phyloP scores from a whole-genome alignment of 106 monocot genomes.

The Phalaenopsis aphrodite region DNA sequence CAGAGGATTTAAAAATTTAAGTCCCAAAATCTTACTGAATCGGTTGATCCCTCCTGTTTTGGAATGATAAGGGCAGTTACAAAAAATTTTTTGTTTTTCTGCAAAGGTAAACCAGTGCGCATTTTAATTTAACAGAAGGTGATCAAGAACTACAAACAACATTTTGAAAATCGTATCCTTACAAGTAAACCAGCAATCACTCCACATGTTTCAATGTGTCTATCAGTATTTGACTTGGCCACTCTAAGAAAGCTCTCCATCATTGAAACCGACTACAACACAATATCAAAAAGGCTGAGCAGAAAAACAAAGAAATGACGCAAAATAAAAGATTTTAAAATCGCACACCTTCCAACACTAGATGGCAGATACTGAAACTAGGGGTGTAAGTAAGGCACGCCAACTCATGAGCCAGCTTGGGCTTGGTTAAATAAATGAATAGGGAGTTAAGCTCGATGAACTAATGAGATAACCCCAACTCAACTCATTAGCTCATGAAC shows the following conservation, averaged over 20 bases:
- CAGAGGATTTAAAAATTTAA: neutral
- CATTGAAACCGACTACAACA: conserved; percentile 58
- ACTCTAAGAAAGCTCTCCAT: conserved; percentile 91
- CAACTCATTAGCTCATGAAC: too few species aligned
- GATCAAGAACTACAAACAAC: neutral
- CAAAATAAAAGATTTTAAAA: neutral
- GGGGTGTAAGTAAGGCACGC: too few species aligned
- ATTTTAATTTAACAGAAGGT: conserved; percentile 3
- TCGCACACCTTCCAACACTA: neutral
- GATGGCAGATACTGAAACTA: neutral
- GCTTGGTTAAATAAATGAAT: too few species aligned
- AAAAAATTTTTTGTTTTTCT: conserved; percentile 90
- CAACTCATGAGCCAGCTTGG: too few species aligned
- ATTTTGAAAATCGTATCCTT: conserved; percentile 20
- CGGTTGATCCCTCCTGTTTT: conserved; percentile 88
- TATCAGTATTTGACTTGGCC: conserved; percentile 83
- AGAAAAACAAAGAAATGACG: neutral
- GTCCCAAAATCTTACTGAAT: conserved; percentile 51
- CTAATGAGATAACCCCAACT: too few species aligned
- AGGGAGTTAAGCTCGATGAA: too few species aligned
- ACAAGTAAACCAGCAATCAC: conserved; percentile 97
- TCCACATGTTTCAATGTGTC: conserved; percentile 91
- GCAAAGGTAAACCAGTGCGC: conserved; percentile 13
- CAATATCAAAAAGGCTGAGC: conserved; percentile 5
- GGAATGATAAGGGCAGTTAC: conserved; percentile 88